phyloP scores from a whole-genome alignment of 257 asterid species.

The Cinchona pubescens region DNA sequence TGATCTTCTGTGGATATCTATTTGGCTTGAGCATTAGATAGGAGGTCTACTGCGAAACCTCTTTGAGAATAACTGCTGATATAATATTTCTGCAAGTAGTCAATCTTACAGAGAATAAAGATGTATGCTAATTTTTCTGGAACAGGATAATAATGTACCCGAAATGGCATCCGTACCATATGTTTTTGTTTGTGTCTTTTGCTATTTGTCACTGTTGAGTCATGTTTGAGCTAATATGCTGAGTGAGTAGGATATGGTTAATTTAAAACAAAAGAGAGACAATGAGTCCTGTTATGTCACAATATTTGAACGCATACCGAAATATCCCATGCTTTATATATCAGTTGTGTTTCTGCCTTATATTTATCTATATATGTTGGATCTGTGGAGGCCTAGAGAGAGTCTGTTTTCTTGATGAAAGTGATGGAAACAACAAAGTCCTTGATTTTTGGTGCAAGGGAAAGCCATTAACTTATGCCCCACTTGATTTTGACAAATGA shows the following conservation, averaged over 20 bases:
- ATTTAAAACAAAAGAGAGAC: background rate
- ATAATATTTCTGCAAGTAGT: background rate
- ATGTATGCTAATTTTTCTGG: background rate
- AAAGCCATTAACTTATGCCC: background rate
- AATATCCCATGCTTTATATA: background rate
- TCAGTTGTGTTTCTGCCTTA: background rate
- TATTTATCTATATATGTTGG: constrained; percentile 5
- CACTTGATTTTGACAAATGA: constrained; percentile 20
- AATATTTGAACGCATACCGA: background rate
- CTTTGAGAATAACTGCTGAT: background rate
- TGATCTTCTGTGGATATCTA: background rate
- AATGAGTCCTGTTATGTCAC: background rate
- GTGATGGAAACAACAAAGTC: constrained; percentile 8
- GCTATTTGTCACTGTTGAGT: background rate
- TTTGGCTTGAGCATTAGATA: background rate
- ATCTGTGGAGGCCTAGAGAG: constrained; percentile 1
- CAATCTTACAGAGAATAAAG: background rate
- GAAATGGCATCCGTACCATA: background rate
- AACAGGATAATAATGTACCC: background rate
- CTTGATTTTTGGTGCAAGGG: background rate
- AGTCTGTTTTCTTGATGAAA: background rate
- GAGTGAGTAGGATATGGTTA: background rate
- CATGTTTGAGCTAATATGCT: background rate
- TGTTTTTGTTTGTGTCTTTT: background rate
- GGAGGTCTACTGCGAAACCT: background rate